A percentile compares a stretch with the other conserved stretches of the same genome.
Evolutionary conservation across 495 filamentous ascomycete species (phyloP).

Genomic region (Podospora australis): DNA sequence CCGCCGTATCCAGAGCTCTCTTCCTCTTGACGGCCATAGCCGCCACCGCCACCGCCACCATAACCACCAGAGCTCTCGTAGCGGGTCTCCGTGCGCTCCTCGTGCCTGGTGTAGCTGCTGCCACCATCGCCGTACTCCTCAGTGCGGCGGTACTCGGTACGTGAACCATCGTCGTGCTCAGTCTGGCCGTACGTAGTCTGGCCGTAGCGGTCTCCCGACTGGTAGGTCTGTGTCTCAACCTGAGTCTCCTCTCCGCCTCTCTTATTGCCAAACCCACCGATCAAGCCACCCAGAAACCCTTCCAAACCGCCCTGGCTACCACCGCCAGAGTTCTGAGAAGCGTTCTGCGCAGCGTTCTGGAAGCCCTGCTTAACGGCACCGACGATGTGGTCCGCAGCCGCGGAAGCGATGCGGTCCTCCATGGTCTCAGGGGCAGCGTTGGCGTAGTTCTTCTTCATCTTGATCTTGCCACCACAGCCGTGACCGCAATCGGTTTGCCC

Average conservation of each 20-base stretch:
- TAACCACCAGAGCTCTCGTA: constrained; percentile 2
- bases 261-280: constrained; percentile 43
- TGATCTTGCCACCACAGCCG: constrained; percentile 61
- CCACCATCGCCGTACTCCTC: constrained; percentile 6
- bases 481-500: constrained; percentile 79
- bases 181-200: constrained; percentile 42
- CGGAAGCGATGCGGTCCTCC: constrained; percentile 40
- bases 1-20: constrained; percentile 4
- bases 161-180: constrained; percentile 35
- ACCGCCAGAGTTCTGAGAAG: constrained; percentile 16
- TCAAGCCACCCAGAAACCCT: constrained; percentile 35
- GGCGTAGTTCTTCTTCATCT: constrained; percentile 40
- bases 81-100: constrained; percentile 6
- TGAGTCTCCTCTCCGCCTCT: constrained; percentile 36
- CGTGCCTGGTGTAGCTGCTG: constrained; percentile 20
- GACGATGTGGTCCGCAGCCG: constrained; percentile 41
- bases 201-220: constrained; percentile 39
- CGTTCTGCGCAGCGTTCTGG: constrained; percentile 23
- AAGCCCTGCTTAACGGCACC: constrained; percentile 40
- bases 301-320: constrained; percentile 31
- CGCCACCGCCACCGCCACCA: constrained; percentile 1
- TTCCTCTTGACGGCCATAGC: constrained; percentile 10
- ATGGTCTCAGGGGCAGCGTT: constrained; percentile 25
- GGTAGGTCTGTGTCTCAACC: constrained; percentile 40
- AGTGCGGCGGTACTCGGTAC: constrained; percentile 19